phyloP scores from a whole-genome alignment of 2,329 filamentous ascomycete species.

The Fusarium torulosum region DNA sequence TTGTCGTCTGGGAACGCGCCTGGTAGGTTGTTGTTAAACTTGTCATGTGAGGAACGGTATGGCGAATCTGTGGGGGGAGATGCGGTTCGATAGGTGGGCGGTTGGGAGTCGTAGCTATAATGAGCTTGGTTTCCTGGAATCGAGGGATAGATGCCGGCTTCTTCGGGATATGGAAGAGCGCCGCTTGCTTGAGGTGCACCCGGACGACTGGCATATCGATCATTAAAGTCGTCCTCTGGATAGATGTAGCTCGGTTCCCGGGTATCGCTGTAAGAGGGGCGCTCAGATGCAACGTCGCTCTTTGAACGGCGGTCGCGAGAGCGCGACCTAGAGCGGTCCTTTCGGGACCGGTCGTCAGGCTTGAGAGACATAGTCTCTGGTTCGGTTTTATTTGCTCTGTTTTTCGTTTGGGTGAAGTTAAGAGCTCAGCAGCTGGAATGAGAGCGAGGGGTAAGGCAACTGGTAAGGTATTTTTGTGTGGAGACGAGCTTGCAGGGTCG shows the following conservation, averaged over 20 bases:
- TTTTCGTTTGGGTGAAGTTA: constrained; percentile 8
- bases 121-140: constrained; percentile 53
- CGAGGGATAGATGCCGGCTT: constrained; percentile 54
- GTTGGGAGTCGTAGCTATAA: constrained; percentile 58
- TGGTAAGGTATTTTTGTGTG: constrained; percentile 15
- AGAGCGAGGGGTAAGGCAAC: constrained; percentile 30
- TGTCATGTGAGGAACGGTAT: constrained; percentile 55
- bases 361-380: constrained; percentile 62
- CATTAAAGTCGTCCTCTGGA: constrained; percentile 58
- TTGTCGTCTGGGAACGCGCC: constrained; percentile 54
- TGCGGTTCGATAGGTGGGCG: constrained; percentile 51
- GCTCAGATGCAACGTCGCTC: constrained; percentile 50
- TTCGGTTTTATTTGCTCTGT: not conserved
- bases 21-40: constrained; percentile 50
- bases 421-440: constrained; percentile 16
- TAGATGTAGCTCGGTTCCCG: constrained; percentile 59
- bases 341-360: constrained; percentile 59
- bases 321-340: constrained; percentile 63
- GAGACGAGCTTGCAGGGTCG: constrained; percentile 15
- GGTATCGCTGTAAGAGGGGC: constrained; percentile 55
- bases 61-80: constrained; percentile 54
- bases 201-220: constrained; percentile 50
- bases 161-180: constrained; percentile 56
- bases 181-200: constrained; percentile 52
- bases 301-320: constrained; percentile 54